Base-by-base conservation (phyloP, 331 rosid species). In the Pyrus hybrid region DNA sequence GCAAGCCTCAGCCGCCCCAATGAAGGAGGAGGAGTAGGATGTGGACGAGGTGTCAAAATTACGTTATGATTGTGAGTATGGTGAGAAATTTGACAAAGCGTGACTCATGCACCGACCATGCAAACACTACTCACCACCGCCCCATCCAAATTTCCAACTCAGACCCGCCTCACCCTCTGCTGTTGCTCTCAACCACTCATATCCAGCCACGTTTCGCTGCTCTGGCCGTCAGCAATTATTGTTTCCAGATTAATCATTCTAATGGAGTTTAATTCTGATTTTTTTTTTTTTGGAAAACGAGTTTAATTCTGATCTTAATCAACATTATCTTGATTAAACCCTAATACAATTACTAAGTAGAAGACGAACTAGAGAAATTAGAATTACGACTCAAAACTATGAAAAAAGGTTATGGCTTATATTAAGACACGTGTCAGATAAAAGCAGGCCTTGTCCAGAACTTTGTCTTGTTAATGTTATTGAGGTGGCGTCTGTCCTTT, bases 141-240 rank as follows among this genome's bases (percentile, higher is more conserved):
- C 78, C n/a, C 77, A 45, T 37, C 23, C 22, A 61, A 23, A 2
- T 25, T 22, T 63, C n/a, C n/a, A n/a, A n/a, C 21, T 51, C 23
- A 53, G 74, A 8, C 74, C 45, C 68, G 33, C 33, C 61, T 30
- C 68, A 22, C 26, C 26, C 68, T 17, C 14, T 9, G 7, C 25
- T 53, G 35, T 6, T 29, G 22, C 63, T 13, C 26, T 25, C 73
- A 77, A 69, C 85, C 85, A 82, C 74, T 77, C 75, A 73, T 5
- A 4, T 33, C 67, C 18, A 9, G 69, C 82, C 82, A 82, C 79
- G 82, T 72, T 20, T 20, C 1, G 51, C 28, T 72, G 72, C 16
- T 23, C 12, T 3, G 12, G 58, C 68, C 79, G 22, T 35, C 45
- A 22, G 47, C 78, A 45, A 58, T 65, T 56, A 57, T 30, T 72